Base-by-base conservation (phyloP, 805 yeast genomes). In the Wickerhamomyces queroliae region DNA sequence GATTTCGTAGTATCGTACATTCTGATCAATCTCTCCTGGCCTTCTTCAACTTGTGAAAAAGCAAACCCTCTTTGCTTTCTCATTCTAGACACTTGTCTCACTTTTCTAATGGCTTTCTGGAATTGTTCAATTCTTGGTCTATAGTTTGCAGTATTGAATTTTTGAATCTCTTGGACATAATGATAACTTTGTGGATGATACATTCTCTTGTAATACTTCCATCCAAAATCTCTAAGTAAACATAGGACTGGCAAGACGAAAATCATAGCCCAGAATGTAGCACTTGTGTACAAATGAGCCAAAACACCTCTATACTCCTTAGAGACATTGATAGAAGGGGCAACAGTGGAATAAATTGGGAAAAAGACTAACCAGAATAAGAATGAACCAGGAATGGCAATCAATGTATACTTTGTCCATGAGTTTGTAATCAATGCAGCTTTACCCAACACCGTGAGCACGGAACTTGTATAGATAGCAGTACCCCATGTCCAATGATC, bases 61-160 rank as follows among this genome's bases (percentile, higher is more conserved):
- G 99, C 99, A 70, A 87, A 93, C 6, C 99, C 99, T 64, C 98
- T 80, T 64, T 93, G 99, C 56, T 93, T 93, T 59, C 95, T 85
- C 86, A 93, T 91, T 62, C 99, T 76, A 62, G 91, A 96, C 28
- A 93, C 98, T 63, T 95, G 99, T 63, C 99, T 82, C 19, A 93
- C 98, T 58, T 89, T 93, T 56, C 98, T 75, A 41, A 93, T 93
- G 6, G 98, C 97, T 60, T 84, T 89, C 62, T 93, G 99, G 72
- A 93, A 93, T 47, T 90, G 95, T 50, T 89, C 95, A 75, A 90
- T 79, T 51, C 96, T 78, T n/a, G 99, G 99, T 48, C 95, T 75
- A 61, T 85, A 85, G 58, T 91, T 96, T 45, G 85, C 91, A 45
- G 89, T 85, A 54, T 91, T 90, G 63, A 81, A 89, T 65, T 93